Evolutionary conservation across 2,329 filamentous ascomycete genomes (phyloP).

Genomic region (Dactylellina leptospora): DNA sequence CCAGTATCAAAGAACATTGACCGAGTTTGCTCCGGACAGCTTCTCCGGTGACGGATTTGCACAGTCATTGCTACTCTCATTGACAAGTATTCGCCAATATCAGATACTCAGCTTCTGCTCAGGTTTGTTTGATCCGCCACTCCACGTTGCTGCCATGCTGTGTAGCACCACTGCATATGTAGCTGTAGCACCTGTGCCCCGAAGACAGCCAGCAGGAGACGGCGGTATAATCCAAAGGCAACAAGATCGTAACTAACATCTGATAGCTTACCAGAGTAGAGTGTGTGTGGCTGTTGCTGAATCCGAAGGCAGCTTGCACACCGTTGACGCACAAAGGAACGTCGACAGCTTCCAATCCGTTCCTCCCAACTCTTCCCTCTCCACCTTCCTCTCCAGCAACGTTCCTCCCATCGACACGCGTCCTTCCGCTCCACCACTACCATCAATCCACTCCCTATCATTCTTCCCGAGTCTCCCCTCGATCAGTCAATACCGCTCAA

Average conservation of each 20-base stretch:
- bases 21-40: no score
- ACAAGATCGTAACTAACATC: constrained; percentile 2
- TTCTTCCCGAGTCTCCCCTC: background rate
- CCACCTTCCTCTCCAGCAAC: constrained; percentile 8
- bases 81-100: background rate
- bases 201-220: background rate
- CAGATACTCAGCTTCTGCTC: constrained; percentile 1
- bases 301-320: constrained; percentile 8
- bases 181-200: constrained; percentile 6
- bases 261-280: background rate
- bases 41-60: no score
- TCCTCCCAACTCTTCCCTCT: constrained; percentile 3
- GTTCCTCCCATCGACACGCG: background rate
- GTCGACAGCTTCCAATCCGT: constrained; percentile 10
- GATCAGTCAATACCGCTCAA: no score
- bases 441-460: background rate
- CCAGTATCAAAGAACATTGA: background rate
- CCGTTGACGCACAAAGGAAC: constrained; percentile 1
- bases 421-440: background rate
- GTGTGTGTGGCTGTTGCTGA: background rate
- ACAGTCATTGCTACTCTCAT: no score
- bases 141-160: background rate
- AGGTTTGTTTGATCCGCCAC: background rate
- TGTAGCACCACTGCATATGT: constrained; percentile 3
- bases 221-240: background rate